Evolutionary conservation across 495 filamentous ascomycete species (phyloP).

Genomic region (Hapsidospora chrysogenum): DNA sequence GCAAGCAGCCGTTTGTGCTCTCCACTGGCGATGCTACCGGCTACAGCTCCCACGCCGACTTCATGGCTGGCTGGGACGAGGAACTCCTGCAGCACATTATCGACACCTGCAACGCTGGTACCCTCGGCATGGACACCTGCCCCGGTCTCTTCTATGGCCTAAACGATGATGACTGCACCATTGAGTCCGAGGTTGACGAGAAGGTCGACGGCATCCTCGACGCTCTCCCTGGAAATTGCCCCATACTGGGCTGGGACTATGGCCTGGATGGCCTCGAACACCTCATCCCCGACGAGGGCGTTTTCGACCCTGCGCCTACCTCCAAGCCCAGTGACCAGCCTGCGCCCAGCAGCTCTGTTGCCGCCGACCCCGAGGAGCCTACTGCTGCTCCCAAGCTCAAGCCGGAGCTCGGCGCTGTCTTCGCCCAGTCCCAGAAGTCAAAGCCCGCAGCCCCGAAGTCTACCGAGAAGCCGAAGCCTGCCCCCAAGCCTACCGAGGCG

Average conservation of each 20-base stretch:
- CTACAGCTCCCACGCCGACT: conserved; percentile 48
- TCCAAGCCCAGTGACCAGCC: neutral
- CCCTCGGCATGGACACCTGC: conserved; percentile 37
- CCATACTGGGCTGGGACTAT: conserved; percentile 20
- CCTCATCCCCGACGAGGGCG: neutral
- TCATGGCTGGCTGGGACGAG: conserved; percentile 57
- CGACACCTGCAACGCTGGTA: conserved; percentile 38
- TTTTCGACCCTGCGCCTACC: conserved; percentile 1
- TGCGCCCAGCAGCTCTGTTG: neutral
- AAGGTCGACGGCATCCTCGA: conserved; percentile 13
- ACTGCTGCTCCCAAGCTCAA: neutral
- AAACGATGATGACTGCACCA: conserved; percentile 29
- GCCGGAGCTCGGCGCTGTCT: neutral
- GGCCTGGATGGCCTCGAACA: conserved; percentile 4
- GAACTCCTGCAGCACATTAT: conserved; percentile 42
- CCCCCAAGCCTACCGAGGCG: neutral
- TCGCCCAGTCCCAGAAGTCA: neutral
- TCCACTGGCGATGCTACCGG: conserved; percentile 43
- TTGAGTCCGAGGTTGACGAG: conserved; percentile 22
- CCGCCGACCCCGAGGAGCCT: conserved; percentile 1
- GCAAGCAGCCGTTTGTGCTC: conserved; percentile 47
- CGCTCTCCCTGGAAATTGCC: conserved; percentile 44
- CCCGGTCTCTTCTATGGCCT: conserved; percentile 24
- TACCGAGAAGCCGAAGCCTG: neutral
- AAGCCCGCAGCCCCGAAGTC: conserved; percentile 1